Conservation (phyloP, 148 eudicot species). For the Cornus suecica region DNA sequence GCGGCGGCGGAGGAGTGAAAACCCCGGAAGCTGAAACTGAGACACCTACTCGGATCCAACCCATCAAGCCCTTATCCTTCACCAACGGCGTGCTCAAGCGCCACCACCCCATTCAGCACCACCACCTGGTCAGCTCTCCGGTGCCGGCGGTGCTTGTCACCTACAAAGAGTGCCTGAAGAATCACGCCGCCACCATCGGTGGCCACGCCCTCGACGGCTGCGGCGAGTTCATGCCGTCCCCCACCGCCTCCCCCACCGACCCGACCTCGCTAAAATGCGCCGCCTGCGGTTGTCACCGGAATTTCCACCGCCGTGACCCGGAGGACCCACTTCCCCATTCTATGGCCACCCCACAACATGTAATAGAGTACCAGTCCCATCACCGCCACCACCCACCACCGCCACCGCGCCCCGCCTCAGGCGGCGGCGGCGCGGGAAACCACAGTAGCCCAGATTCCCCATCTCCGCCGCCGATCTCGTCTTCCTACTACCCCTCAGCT, state of each 20-base stretch:
- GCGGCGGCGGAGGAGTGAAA: slow-evolving; percentile 22
- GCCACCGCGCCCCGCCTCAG: slow-evolving; percentile 23
- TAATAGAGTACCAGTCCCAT: slow-evolving; percentile 63
- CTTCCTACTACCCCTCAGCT: slow-evolving; percentile 61
- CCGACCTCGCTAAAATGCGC: slow-evolving; percentile 68
- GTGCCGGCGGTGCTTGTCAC: slow-evolving; percentile 17
- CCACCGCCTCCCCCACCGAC: slow-evolving; percentile 38
- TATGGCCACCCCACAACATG: slow-evolving; percentile 20
- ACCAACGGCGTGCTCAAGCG: slow-evolving; percentile 66
- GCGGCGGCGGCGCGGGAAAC: slow-evolving; percentile 2
- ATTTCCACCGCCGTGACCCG: slow-evolving; percentile 72
- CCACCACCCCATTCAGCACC: slow-evolving; percentile 35
- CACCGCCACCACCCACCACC: slow-evolving; percentile 77
- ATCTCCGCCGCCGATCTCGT: slow-evolving; percentile 90
- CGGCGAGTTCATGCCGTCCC: slow-evolving; percentile 75
- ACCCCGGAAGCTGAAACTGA: slow-evolving; percentile 44
- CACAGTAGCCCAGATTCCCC: slow-evolving; percentile 49
- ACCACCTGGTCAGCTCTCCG: slow-evolving; percentile 11
- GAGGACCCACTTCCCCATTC: slow-evolving; percentile 19
- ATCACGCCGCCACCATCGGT: slow-evolving; percentile 71
- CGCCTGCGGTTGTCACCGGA: slow-evolving; percentile 84
- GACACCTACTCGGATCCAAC: slow-evolving; percentile 40
- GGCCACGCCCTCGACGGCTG: slow-evolving; percentile 83
- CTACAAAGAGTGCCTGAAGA: slow-evolving; percentile 70
- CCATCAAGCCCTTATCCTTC: slow-evolving; percentile 32